Conservation (phyloP, 306 rosid genomes). For the Erythrophleum fordii region DNA sequence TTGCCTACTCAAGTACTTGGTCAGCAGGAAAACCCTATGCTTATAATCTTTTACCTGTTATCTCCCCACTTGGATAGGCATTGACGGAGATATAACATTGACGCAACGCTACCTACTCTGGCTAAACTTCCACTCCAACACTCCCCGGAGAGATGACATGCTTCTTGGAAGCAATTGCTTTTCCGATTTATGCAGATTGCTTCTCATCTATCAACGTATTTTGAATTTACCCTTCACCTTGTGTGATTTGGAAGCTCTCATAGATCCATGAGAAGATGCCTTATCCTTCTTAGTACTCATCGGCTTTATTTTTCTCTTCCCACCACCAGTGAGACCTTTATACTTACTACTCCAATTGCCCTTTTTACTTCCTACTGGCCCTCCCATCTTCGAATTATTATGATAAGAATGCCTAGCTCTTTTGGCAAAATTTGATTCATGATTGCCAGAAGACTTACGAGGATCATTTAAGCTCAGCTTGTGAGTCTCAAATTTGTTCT, state of each 20-base stretch:
- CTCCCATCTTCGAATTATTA: constrained; percentile 38
- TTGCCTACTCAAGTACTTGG: background rate
- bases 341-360: constrained; percentile 34
- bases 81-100: background rate
- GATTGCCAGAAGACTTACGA: constrained; percentile 30
- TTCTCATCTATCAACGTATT: constrained; percentile 19
- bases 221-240: constrained; percentile 41
- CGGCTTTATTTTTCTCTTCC: constrained; percentile 44
- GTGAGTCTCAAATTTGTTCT: constrained; percentile 33
- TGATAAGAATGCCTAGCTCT: constrained; percentile 47
- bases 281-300: constrained; percentile 31
- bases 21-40: constrained; percentile 26
- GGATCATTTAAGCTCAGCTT: constrained; percentile 30
- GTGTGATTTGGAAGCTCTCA: constrained; percentile 42
- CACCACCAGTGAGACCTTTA: constrained; percentile 36
- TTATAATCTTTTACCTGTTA: background rate
- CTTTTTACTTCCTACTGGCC: constrained; percentile 37
- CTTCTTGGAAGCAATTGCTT: constrained; percentile 17
- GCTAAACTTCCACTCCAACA: constrained; percentile 6
- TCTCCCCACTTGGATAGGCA: constrained; percentile 26
- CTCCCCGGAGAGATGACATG: constrained; percentile 11
- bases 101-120: background rate
- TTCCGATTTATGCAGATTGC: constrained; percentile 19
- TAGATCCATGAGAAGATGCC: constrained; percentile 37
- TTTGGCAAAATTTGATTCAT: constrained; percentile 38